Evolutionary conservation across 1,284 basidiomycete genomes (phyloP), one percentile per base, ranked within the genome.

Genomic region (Ceratobasidium papillatum): DNA sequence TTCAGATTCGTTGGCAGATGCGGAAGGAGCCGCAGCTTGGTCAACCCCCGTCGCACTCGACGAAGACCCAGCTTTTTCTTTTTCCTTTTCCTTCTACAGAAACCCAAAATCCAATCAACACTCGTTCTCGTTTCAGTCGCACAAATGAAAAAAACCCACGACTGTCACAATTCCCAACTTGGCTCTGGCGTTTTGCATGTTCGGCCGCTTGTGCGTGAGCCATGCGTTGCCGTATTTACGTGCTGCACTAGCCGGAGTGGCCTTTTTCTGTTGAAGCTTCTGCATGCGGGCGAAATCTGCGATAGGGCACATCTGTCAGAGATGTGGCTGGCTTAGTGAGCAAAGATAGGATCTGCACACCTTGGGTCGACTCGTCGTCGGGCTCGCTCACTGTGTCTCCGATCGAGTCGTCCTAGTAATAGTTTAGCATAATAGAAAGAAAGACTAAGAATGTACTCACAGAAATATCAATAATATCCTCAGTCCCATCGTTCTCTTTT

Each of bases 391-490:
- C 32, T n/a, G 59, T 49, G n/a, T 72, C 68, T 7, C 36, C 41
- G 41, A 54, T 45, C 17, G 68, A 72, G 51, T 72, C 68, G 30
- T 72, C 68, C 68, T 72, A n/a, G 32, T 3, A n/a, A 19, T 2
- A 45, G 19, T 17, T 61, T 14, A 72, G 54, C 62, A 47, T 47
- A 4, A 17, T n/a, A 19, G 11, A 36, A n/a, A 32, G n/a, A 36
- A 27, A 25, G 38, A 5, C 7, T 11, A 45, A 54, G 36, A 47
- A 47, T 32, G 38, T 27, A 45, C 68, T 38, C 43, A 72, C 68
- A 34, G 68, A 72, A 36, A 72, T 72, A 61, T 72, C 68, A 54
- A 72, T 72, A 30, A 72, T 38, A 61, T 72, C 68, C 32, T 72
- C 68, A 11, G 49, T n/a, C 1, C 49, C 41, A 12, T 34, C 41